Evolutionary conservation across 108 stramenopile species (phyloP).

Genomic region (Nitzschia sp.): DNA sequence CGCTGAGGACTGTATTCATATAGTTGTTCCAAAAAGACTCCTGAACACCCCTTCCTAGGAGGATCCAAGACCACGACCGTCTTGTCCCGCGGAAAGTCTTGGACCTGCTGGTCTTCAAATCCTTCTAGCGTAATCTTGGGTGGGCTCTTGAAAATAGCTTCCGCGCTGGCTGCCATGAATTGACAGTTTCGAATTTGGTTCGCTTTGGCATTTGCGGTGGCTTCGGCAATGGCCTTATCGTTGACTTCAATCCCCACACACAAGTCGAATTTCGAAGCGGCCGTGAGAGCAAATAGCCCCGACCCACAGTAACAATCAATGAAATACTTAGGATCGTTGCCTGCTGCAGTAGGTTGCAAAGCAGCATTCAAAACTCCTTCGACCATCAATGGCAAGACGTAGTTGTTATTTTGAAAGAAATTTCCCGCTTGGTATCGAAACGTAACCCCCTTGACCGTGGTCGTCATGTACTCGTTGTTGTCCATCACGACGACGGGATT

Average conservation of each 20-base stretch:
- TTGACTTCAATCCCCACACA: constrained; percentile 96
- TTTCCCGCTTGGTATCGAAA: constrained; percentile 93
- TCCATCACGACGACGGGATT: constrained; percentile 81
- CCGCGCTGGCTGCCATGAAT: constrained; percentile 88
- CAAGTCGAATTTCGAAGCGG: constrained; percentile 69
- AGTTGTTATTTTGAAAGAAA: constrained; percentile 98
- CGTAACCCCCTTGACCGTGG: constrained; percentile 61
- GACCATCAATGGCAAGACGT: constrained; percentile 88
- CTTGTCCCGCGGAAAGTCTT: constrained; percentile 73
- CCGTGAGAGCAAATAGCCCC: constrained; percentile 89
- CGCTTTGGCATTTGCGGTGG: constrained; percentile 74
- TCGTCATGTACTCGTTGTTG: constrained; percentile 75
- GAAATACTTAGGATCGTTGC: constrained; percentile 56
- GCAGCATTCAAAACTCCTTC: constrained; percentile 75
- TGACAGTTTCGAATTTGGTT: constrained; percentile 80
- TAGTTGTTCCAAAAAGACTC: constrained; percentile 90
- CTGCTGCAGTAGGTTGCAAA: constrained; percentile 28
- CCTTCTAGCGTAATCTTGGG: constrained; percentile 32
- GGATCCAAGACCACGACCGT: constrained; percentile 96
- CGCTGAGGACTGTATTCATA: constrained; percentile 78
- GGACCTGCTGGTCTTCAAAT: constrained; percentile 42
- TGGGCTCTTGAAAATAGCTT: constrained; percentile 83
- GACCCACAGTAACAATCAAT: constrained; percentile 97
- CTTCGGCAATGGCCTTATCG: constrained; percentile 85
- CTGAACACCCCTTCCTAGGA: constrained; percentile 93